Conservation (phyloP, 2,329 filamentous ascomycete species). For the Colletotrichum orbiculare region DNA sequence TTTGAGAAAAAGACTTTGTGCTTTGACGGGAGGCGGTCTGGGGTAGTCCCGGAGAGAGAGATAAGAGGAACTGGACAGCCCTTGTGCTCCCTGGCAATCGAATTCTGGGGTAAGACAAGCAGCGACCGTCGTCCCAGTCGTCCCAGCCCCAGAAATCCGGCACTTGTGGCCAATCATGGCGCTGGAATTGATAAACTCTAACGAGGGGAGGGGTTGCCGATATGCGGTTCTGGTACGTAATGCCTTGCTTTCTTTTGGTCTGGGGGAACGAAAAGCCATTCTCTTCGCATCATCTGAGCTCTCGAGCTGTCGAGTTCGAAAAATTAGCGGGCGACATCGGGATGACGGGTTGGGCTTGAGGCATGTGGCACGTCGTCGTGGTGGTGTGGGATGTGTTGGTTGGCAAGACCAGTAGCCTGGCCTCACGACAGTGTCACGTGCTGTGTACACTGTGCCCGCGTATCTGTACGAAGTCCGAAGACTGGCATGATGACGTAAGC, state of each 20-base stretch:
- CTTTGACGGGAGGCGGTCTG: conserved; percentile 26
- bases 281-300: conserved; percentile 12
- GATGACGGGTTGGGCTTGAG: neutral
- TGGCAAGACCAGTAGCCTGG: too few relatives aligned
- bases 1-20: conserved; percentile 3
- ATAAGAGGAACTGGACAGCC: conserved; percentile 12
- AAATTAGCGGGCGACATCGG: conserved; percentile 2
- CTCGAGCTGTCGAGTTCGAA: neutral
- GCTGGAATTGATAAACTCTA: conserved; percentile 25
- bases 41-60: conserved; percentile 19
- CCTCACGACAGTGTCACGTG: too few relatives aligned
- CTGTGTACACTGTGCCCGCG: too few relatives aligned
- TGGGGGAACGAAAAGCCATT: neutral
- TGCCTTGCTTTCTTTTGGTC: conserved; percentile 9
- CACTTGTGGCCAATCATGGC: conserved; percentile 26
- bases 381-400: too few relatives aligned
- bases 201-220: neutral
- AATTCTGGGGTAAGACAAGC: conserved; percentile 34
- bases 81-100: conserved; percentile 11
- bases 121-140: neutral
- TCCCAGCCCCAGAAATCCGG: conserved; percentile 4
- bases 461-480: neutral
- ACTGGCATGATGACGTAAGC: conserved; percentile 13
- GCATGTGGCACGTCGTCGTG: too few relatives aligned
- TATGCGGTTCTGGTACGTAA: conserved; percentile 28